Conservation (phyloP, 2,329 filamentous ascomycete species). For the Talaromyces sp. region DNA sequence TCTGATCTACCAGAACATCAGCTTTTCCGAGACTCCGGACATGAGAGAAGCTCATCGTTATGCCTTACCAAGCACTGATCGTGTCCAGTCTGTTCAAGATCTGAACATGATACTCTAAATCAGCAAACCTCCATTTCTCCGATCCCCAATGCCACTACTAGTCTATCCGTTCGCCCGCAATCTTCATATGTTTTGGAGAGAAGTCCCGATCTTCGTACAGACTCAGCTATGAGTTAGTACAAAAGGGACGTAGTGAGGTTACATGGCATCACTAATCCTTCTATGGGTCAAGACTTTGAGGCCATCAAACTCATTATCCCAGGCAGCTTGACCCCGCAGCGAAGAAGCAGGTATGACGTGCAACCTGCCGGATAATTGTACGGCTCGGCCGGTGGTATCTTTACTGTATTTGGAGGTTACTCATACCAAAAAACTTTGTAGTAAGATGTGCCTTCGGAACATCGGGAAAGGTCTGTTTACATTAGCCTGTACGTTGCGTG, state of each 20-base stretch:
- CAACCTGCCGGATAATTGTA: background rate
- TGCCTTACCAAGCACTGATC: background rate
- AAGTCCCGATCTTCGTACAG: background rate
- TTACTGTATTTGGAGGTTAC: background rate
- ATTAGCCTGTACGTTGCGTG: background rate
- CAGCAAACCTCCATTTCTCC: background rate
- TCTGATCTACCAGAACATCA: background rate
- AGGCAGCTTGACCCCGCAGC: background rate
- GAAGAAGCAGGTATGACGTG: background rate
- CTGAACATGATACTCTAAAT: background rate
- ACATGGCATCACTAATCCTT: background rate
- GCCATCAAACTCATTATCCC: background rate
- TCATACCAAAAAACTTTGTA: background rate
- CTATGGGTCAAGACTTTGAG: background rate
- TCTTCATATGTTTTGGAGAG: background rate
- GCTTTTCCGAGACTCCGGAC: background rate
- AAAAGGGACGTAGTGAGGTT: conserved; percentile 6
- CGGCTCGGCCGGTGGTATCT: background rate
- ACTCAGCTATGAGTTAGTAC: background rate
- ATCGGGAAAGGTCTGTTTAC: background rate
- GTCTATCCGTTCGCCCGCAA: background rate
- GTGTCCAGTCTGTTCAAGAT: background rate
- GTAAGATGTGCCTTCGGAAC: background rate
- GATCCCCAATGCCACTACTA: background rate
- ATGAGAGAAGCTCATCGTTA: background rate